Evolutionary conservation across 768 basidiomycete species (phyloP), one percentile per base, ranked within the genome.

Genomic region (Phlebiopsis flavidoalba): DNA sequence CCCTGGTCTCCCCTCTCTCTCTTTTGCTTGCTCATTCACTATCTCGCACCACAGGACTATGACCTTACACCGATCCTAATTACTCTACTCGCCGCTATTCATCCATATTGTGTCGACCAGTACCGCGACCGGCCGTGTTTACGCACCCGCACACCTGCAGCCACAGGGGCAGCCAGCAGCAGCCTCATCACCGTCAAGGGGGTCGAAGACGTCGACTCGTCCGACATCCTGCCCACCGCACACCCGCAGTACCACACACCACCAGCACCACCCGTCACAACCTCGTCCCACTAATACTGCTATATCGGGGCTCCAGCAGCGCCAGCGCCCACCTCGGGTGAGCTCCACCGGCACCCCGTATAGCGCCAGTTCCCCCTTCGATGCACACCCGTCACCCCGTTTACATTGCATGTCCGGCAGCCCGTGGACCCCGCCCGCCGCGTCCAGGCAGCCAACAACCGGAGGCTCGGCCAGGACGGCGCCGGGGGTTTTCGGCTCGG

Each of bases 401-500:
- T 63, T 65, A 65, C 64, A 51, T 72, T 68, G n/a, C 65, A 64
- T 67, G 65, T 65, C 48, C 48, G 63, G 19, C 61, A 66, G 26
- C 46, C 62, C 46, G 61, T 66, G 66, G 54, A n/a, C n/a, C n/a
- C 63, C 59, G 35, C 60, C 63, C 55, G 58, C 64, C 22, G 54
- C 65, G 21, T 57, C 65, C n/a, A 62, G n/a, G 67, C 40, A 50
- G 65, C 31, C 68, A 68, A n/a, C n/a, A n/a, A n/a, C n/a, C n/a
- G n/a, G n/a, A n/a, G n/a, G n/a, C n/a, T n/a, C n/a, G n/a, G n/a
- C n/a, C n/a, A n/a, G n/a, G n/a, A n/a, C n/a, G n/a, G n/a, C n/a
- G n/a, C n/a, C n/a, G n/a, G n/a, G n/a, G n/a, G n/a, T n/a, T n/a
- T n/a, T n/a, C n/a, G n/a, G n/a, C n/a, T n/a, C n/a, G n/a, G n/a